phyloP scores from a whole-genome alignment of 2,329 filamentous ascomycete species.

The Bimuria novae-zelandiae region DNA sequence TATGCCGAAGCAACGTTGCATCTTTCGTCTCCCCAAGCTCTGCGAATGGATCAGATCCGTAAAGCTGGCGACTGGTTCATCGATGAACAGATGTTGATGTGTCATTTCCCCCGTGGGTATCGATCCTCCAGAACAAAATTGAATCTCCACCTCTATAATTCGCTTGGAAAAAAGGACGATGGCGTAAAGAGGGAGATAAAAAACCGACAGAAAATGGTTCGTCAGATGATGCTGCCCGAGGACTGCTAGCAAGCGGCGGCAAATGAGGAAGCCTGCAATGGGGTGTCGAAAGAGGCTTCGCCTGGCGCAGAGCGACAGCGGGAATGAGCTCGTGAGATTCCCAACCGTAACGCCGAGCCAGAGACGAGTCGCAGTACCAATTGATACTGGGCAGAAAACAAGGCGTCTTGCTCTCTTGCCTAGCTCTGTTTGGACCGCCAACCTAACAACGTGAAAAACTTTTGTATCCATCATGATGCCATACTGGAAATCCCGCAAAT shows the following conservation, averaged over 20 bases:
- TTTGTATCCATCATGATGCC: constrained; percentile 25
- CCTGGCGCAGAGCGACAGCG: constrained; percentile 3
- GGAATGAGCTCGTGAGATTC: constrained; percentile 3
- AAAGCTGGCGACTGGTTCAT: constrained; percentile 1
- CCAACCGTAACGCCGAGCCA: constrained; percentile 14
- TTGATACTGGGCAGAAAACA: constrained; percentile 10
- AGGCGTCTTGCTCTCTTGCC: constrained; percentile 16
- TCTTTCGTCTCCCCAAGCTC: constrained; percentile 3
- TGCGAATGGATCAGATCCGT: neutral
- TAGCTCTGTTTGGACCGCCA: constrained; percentile 17
- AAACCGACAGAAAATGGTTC: neutral
- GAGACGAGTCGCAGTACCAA: constrained; percentile 13
- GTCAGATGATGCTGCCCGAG: constrained; percentile 7
- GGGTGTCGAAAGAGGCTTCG: constrained; percentile 1
- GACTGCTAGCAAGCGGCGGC: constrained; percentile 5
- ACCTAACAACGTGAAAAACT: constrained; percentile 28
- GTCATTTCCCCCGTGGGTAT: constrained; percentile 2
- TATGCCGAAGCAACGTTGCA: constrained; percentile 32
- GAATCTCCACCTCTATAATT: constrained; percentile 10
- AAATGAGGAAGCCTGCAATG: neutral
- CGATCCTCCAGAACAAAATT: constrained; percentile 1
- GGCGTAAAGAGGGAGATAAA: constrained; percentile 17
- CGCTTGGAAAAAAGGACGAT: constrained; percentile 14
- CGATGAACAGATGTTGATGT: constrained; percentile 8
- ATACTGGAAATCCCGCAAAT: constrained; percentile 40